These are phyloP conservation scores for Pseudocercospora fijiensis DNA, from an alignment of 2,329 filamentous ascomycete genomes.

Conservation along the genomic window DNA sequence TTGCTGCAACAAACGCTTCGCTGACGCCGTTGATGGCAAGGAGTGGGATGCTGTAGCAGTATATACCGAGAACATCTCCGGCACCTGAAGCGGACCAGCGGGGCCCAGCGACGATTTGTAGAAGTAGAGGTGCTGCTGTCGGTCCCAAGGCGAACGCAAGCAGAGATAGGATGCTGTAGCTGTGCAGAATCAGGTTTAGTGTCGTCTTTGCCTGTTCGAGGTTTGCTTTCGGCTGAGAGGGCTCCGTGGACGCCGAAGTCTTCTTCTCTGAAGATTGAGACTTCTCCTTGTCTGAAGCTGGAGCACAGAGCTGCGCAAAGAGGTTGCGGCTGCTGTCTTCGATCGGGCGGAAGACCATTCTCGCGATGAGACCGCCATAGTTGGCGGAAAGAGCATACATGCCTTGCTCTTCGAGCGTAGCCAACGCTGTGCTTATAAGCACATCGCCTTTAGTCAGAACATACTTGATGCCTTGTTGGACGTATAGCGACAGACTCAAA, in stretches of 20 bases:
- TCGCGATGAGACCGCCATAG: constrained; percentile 81
- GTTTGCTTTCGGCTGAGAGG: constrained; percentile 11
- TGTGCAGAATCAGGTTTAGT: constrained; percentile 63
- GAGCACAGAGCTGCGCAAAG: constrained; percentile 75
- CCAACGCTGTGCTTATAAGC: constrained; percentile 76
- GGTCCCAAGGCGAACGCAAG: constrained; percentile 71
- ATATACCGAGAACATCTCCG: constrained; percentile 69
- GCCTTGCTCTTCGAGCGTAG: constrained; percentile 77
- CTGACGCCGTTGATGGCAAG: constrained; percentile 87
- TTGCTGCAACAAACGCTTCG: constrained; percentile 88
- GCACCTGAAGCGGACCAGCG: constrained; percentile 75
- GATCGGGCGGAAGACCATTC: constrained; percentile 88
- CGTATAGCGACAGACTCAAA: constrained; percentile 76
- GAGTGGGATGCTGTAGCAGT: constrained; percentile 91
- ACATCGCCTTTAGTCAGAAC: constrained; percentile 92
- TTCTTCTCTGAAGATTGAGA: constrained; percentile 34
- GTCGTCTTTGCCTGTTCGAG: constrained; percentile 49
- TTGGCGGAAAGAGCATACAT: constrained; percentile 92
- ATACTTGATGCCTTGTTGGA: constrained; percentile 89
- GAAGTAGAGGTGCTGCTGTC: constrained; percentile 67
- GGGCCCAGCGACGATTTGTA: constrained; percentile 72
- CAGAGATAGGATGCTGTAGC: constrained; percentile 73
- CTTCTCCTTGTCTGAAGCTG: constrained; percentile 32
- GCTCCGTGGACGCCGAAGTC: constrained; percentile 30
- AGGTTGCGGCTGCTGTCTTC: constrained; percentile 90